Base-by-base conservation (phyloP, 2,329 filamentous ascomycete species). In the Diaporthe sp. region DNA sequence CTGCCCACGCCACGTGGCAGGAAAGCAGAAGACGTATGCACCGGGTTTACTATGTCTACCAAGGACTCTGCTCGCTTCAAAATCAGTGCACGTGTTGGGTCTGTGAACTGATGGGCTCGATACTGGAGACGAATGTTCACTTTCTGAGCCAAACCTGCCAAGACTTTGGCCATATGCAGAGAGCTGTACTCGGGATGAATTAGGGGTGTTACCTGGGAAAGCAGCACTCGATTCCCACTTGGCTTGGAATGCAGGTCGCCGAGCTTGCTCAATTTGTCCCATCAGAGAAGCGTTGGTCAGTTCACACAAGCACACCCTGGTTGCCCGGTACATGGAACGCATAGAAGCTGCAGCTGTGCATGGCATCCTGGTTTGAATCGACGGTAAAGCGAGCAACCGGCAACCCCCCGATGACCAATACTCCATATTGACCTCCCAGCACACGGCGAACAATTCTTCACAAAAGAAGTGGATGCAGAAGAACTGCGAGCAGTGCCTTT, bases 311-410 rank as follows among this genome's bases (percentile, higher is more conserved):
- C 61, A 61, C 58, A 76, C 58, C 72, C 75, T 63, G 34, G 65
- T 42, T 70, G 65, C 34, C 49, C 49, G 53, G 75, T 72, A 72
- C 60, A 28, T 76, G 72, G 60, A 72, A 75, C 53, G 49, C 68
- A 74, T 60, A 39, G 47, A 55, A 74, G 63, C 31, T 65, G 61
- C 65, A 53, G 34, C 39, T 61, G 58, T 74, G 72, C 75, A 76
- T 72, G 37, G 57, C 72, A 76, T 58, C 65, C 72, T 68, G 63
- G 75, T 53, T 25, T 49, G 37, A 58, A 39, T 44, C 6, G 47
- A 60, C 58, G 42, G 63, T 39, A 51, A 37, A 67, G 67, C 20
- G 47, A 60, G 47, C 12, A 61, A 63, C 49, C 44, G 44, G 61
- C n/a, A 75, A 25, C 42, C 63, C 53, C 61, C 44, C 47, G 4